Evolutionary conservation across 1,284 basidiomycete genomes (phyloP).

Genomic region (Papiliotrema laurentii): DNA sequence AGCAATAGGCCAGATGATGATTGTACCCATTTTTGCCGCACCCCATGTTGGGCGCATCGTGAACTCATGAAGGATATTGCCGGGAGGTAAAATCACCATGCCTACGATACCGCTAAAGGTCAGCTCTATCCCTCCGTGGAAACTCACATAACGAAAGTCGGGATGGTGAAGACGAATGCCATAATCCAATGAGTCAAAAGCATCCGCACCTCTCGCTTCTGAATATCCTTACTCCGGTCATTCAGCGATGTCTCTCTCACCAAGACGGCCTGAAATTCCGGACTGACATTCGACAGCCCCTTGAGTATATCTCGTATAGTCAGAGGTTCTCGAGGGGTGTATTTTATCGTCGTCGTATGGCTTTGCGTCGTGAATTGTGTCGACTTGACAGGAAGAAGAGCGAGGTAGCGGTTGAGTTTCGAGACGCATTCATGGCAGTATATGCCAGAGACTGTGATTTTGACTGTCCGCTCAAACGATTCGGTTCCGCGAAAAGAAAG

Average conservation of each 20-base stretch:
- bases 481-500: not conserved
- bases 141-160: slow-evolving; percentile 65
- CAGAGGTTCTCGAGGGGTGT: slow-evolving; percentile 58
- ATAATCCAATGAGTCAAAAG: slow-evolving; percentile 59
- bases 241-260: slow-evolving; percentile 50
- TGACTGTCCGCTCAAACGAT: slow-evolving; percentile 52
- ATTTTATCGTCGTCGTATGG: slow-evolving; percentile 55
- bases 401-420: slow-evolving; percentile 54
- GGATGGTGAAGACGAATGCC: slow-evolving; percentile 62
- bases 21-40: slow-evolving; percentile 46
- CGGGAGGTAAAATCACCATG: slow-evolving; percentile 61
- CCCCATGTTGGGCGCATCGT: slow-evolving; percentile 51
- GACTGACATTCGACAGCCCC: slow-evolving; percentile 31
- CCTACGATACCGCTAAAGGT: slow-evolving; percentile 61
- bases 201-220: slow-evolving; percentile 56
- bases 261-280: slow-evolving; percentile 25
- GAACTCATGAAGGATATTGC: slow-evolving; percentile 53
- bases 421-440: slow-evolving; percentile 59
- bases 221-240: slow-evolving; percentile 57
- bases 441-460: slow-evolving; percentile 65
- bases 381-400: slow-evolving; percentile 37
- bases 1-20: slow-evolving; percentile 47
- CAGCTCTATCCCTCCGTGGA: too few species aligned
- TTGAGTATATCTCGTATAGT: slow-evolving; percentile 62
- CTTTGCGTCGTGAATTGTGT: slow-evolving; percentile 37